A percentile compares a stretch with the other conserved stretches of the same genome.
phyloP scores from a whole-genome alignment of 2,329 filamentous ascomycete genomes.

The Xylariaceae sp. region DNA sequence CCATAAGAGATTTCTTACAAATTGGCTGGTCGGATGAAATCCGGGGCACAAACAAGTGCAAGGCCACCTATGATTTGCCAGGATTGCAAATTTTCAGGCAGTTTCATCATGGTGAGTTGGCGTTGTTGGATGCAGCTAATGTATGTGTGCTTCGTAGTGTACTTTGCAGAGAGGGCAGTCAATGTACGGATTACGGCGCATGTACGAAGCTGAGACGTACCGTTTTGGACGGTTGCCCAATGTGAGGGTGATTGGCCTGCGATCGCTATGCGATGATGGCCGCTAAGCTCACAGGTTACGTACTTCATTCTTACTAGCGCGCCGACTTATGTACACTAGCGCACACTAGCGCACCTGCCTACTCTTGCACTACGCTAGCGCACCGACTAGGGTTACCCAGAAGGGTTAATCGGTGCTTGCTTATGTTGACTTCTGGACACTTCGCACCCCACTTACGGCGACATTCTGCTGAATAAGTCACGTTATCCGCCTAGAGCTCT shows the following conservation, averaged over 20 bases:
- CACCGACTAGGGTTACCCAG: not conserved
- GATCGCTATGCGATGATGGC: not conserved
- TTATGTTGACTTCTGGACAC: no score
- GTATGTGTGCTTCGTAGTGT: no score
- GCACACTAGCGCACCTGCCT: not conserved
- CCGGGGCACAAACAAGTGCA: not conserved
- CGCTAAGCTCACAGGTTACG: not conserved
- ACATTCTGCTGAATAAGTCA: not conserved
- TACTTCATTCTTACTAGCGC: not conserved
- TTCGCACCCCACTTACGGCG: no score
- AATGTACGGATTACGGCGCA: no score
- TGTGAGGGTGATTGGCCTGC: no score
- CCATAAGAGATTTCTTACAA: not conserved
- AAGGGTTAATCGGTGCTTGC: no score
- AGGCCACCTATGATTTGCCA: not conserved
- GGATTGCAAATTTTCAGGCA: conserved; percentile 12
- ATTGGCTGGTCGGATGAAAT: not conserved
- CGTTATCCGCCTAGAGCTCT: no score
- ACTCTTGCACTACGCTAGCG: not conserved
- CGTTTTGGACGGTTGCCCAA: no score
- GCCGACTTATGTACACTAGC: not conserved
- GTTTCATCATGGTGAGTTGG: conserved; percentile 17
- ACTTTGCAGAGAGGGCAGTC: no score
- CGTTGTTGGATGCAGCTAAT: conserved; percentile 15
- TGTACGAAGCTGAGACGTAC: no score